Evolutionary conservation across 139 green algal genomes (phyloP).

Genomic region (Chlorella sorokiniana): DNA sequence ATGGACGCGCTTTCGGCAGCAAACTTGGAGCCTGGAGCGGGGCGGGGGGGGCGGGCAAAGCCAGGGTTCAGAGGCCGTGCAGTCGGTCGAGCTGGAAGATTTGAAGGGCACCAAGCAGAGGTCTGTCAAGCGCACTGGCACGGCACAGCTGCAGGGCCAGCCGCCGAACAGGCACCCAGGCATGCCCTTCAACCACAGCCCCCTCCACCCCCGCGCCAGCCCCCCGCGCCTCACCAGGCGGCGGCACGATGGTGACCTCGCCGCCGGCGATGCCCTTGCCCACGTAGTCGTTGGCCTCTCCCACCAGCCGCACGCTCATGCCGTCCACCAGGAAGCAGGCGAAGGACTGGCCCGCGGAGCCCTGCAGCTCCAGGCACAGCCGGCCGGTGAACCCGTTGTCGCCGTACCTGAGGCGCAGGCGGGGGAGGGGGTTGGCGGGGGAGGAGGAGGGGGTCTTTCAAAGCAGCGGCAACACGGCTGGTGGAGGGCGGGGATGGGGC

Average conservation of each 20-base stretch:
- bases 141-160: too few relatives aligned
- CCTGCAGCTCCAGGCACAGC: constrained; percentile 81
- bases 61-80: neutral
- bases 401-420: constrained; percentile 30
- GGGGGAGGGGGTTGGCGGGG: neutral
- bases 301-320: constrained; percentile 83
- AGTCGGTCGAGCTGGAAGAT: neutral
- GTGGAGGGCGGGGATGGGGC: neutral
- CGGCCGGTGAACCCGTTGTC: constrained; percentile 33
- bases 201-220: neutral
- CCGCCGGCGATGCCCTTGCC: constrained; percentile 98
- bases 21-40: constrained; percentile 59
- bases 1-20: constrained; percentile 72
- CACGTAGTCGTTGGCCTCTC: constrained; percentile 99
- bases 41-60: neutral
- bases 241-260: constrained; percentile 90
- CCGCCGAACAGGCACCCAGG: too few relatives aligned
- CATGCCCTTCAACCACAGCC: too few relatives aligned
- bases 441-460: too few relatives aligned
- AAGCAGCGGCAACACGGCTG: too few relatives aligned
- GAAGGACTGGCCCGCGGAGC: constrained; percentile 90
- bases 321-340: constrained; percentile 82
- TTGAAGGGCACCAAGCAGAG: neutral
- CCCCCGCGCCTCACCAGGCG: constrained; percentile 38
- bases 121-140: too few relatives aligned